Evolutionary conservation across 768 basidiomycete genomes (phyloP).

Genomic region (Termitomyces sp.): DNA sequence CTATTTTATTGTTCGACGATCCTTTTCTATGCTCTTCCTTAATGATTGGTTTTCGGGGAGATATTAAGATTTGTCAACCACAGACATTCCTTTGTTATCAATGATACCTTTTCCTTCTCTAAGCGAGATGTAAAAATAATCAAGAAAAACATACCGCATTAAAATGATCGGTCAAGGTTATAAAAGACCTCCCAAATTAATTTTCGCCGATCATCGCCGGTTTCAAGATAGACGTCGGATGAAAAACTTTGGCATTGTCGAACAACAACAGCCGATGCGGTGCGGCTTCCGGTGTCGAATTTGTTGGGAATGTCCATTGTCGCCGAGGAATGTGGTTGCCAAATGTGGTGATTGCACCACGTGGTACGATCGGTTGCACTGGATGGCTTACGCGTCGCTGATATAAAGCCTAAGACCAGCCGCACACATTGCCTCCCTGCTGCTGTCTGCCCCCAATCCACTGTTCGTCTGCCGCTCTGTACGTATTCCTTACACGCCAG

Average conservation of each 20-base stretch:
- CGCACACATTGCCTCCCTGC: neutral
- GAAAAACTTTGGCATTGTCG: neutral
- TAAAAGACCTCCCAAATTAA: neutral
- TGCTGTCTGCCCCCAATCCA: slow-evolving; percentile 9
- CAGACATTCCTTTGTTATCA: neutral
- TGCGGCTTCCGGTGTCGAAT: neutral
- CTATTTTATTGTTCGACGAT: slow-evolving; percentile 3
- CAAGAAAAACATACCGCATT: neutral
- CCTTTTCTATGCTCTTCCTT: neutral
- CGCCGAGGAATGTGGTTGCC: neutral
- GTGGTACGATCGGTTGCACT: slow-evolving; percentile 18
- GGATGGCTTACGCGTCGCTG: slow-evolving; percentile 33
- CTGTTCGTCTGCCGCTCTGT: slow-evolving; percentile 5
- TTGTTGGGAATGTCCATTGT: neutral
- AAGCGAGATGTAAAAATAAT: neutral
- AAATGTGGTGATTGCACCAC: slow-evolving; percentile 10
- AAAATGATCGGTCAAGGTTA: slow-evolving; percentile 1
- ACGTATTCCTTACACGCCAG: neutral
- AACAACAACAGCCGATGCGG: neutral
- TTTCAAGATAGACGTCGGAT: too few species aligned
- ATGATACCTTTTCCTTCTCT: slow-evolving; percentile 5
- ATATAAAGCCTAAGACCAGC: slow-evolving; percentile 12
- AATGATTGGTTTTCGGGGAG: neutral
- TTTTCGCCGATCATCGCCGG: neutral
- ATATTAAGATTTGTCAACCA: neutral